phyloP scores from a whole-genome alignment of 2,329 filamentous ascomycete species.

The Pyrenophora graminea region DNA sequence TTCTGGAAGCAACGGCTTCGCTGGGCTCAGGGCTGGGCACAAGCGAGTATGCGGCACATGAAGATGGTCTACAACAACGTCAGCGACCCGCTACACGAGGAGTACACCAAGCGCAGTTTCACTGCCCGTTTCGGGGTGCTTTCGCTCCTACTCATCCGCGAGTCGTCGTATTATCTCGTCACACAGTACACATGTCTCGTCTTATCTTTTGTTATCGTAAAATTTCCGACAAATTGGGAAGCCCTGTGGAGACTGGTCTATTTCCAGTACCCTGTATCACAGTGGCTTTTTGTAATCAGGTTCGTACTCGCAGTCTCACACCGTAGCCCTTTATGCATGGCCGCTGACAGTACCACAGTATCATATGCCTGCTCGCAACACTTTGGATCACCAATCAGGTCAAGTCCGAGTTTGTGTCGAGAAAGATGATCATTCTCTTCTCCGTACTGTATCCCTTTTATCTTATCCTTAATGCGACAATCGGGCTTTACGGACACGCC shows the following conservation, averaged over 20 bases:
- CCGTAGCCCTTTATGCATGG: background rate
- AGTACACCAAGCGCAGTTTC: constrained; percentile 40
- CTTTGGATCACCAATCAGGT: constrained; percentile 54
- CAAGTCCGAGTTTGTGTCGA: constrained; percentile 52
- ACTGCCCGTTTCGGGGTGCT: constrained; percentile 51
- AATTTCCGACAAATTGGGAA: constrained; percentile 48
- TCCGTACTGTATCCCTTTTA: constrained; percentile 52
- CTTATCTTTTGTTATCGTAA: constrained; percentile 51
- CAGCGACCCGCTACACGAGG: constrained; percentile 32
- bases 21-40: constrained; percentile 57
- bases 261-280: constrained; percentile 54
- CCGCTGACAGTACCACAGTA: constrained; percentile 34
- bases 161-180: constrained; percentile 55
- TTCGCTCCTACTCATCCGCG: constrained; percentile 53
- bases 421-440: constrained; percentile 50
- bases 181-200: constrained; percentile 55
- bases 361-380: constrained; percentile 51
- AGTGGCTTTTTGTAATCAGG: constrained; percentile 54
- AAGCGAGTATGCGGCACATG: constrained; percentile 52
- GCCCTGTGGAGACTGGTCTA: constrained; percentile 51
- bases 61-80: constrained; percentile 51
- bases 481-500: constrained; percentile 55
- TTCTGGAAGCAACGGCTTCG: constrained; percentile 58
- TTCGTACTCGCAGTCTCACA: constrained; percentile 27
- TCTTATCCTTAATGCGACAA: constrained; percentile 50